phyloP scores from a whole-genome alignment of 139 green algal species.

The Tetradesmus lagerheimii region DNA sequence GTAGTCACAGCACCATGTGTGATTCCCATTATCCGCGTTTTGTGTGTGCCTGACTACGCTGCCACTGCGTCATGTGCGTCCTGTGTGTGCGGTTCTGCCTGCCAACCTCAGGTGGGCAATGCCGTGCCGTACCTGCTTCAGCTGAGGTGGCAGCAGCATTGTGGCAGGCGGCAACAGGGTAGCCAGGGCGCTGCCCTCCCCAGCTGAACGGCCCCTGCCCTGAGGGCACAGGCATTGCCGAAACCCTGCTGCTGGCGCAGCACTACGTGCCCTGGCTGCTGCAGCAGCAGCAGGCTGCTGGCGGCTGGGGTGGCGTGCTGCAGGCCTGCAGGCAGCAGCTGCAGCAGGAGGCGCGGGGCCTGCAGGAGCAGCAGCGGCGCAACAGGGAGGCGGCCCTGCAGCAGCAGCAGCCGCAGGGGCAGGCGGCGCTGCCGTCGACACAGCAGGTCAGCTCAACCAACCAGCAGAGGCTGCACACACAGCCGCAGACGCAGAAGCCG shows the following conservation, averaged over 20 bases:
- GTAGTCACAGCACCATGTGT: too few relatives aligned
- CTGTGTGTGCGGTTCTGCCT: not conserved
- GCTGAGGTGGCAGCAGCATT: not conserved
- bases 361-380: not conserved
- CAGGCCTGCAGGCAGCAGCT: slow-evolving; percentile 19
- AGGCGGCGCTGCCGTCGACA: not conserved
- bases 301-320: not conserved
- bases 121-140: slow-evolving; percentile 29
- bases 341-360: not conserved
- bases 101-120: slow-evolving; percentile 15
- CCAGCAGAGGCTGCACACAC: not conserved
- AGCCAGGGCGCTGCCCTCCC: not conserved
- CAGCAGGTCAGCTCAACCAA: not conserved
- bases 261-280: slow-evolving; percentile 7
- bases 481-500: not conserved
- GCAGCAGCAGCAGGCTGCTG: not conserved
- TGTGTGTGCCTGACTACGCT: not conserved
- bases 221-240: not conserved
- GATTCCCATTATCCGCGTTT: too few relatives aligned
- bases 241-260: not conserved
- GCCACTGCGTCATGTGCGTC: too few relatives aligned
- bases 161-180: slow-evolving; percentile 15
- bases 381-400: not conserved
- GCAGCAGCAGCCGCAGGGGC: not conserved
- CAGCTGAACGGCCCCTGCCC: not conserved